Percentiles rank a stretch among this genome's conserved stretches.
Evolutionary conservation across 345 rosid genomes (phyloP).

Genomic region (Abelmoschus esculentus): DNA sequence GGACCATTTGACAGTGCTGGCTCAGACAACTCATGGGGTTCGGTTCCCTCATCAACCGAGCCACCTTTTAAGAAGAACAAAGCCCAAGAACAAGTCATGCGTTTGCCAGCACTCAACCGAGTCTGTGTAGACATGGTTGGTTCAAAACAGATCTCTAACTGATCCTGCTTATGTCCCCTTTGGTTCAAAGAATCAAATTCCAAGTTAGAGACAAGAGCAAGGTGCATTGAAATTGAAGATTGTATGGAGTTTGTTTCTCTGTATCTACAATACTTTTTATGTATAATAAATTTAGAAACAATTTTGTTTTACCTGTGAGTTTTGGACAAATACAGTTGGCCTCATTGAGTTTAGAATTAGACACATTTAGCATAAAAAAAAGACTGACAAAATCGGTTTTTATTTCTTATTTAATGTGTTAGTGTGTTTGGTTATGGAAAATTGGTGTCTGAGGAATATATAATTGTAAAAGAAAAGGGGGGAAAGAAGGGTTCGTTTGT

Average conservation of each 20-base stretch:
- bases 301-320: slow-evolving; percentile 13
- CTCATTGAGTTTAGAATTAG: not conserved
- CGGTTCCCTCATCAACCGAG: slow-evolving; percentile 27
- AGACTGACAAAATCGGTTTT: not conserved
- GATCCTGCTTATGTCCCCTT: slow-evolving; percentile 15
- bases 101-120: slow-evolving; percentile 23
- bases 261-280: slow-evolving; percentile 14
- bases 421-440: slow-evolving; percentile 4
- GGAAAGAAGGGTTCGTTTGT: slow-evolving; percentile 6
- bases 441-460: not conserved
- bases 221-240: slow-evolving; percentile 11
- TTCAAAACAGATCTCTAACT: slow-evolving; percentile 8
- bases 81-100: slow-evolving; percentile 24
- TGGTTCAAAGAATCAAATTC: slow-evolving; percentile 7
- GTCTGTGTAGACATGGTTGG: slow-evolving; percentile 33
- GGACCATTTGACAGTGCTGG: slow-evolving; percentile 39
- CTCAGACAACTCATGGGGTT: slow-evolving; percentile 44
- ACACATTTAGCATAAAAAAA: not conserved
- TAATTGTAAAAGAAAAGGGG: too few species aligned
- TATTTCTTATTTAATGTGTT: not conserved
- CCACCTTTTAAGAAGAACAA: slow-evolving; percentile 51
- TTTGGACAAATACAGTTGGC: not conserved
- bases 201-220: not conserved
- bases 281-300: slow-evolving; percentile 15
- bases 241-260: slow-evolving; percentile 10